A percentile compares a stretch with the other conserved stretches of the same genome.
Conservation (phyloP, 371 early-diverging fungal species). For the Actinomucor elegans region DNA sequence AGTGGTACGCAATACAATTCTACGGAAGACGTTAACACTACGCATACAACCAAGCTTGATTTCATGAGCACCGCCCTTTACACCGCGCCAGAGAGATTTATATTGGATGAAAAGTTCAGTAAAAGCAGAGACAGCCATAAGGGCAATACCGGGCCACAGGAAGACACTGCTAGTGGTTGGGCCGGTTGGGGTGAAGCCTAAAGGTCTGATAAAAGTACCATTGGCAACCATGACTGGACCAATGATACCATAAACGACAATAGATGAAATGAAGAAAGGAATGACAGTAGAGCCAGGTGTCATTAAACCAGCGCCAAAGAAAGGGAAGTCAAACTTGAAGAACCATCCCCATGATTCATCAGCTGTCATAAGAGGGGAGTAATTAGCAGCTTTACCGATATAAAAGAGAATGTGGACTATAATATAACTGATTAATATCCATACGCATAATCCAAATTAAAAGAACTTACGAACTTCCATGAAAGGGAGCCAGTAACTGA, state of each 20-base stretch:
- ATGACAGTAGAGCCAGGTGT: conserved; percentile 57
- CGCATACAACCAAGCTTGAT: conserved; percentile 11
- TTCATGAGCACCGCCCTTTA: conserved; percentile 42
- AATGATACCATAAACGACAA: conserved; percentile 59
- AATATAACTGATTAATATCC: too few relatives aligned
- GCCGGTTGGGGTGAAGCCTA: conserved; percentile 37
- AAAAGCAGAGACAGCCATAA: conserved; percentile 69
- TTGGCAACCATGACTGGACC: conserved; percentile 42
- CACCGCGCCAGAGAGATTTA: conserved; percentile 56
- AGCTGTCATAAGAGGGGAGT: conserved; percentile 48
- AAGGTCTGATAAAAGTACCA: conserved; percentile 34
- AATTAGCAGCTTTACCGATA: conserved; percentile 52
- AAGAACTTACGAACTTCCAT: too few relatives aligned
- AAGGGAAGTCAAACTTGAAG: conserved; percentile 57
- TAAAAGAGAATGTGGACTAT: conserved; percentile 59
- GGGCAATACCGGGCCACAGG: conserved; percentile 76
- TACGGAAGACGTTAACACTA: conserved; percentile 10
- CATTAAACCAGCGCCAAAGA: conserved; percentile 74
- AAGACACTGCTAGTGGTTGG: conserved; percentile 56
- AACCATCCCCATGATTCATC: conserved; percentile 62
- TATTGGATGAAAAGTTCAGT: conserved; percentile 62
- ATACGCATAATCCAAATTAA: too few relatives aligned
- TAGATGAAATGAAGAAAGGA: conserved; percentile 57
- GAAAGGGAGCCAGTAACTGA: conserved; percentile 62
- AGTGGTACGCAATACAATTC: conserved; percentile 6